Conservation (phyloP, 495 filamentous ascomycete genomes). For the Hypoxylon cercidicola region DNA sequence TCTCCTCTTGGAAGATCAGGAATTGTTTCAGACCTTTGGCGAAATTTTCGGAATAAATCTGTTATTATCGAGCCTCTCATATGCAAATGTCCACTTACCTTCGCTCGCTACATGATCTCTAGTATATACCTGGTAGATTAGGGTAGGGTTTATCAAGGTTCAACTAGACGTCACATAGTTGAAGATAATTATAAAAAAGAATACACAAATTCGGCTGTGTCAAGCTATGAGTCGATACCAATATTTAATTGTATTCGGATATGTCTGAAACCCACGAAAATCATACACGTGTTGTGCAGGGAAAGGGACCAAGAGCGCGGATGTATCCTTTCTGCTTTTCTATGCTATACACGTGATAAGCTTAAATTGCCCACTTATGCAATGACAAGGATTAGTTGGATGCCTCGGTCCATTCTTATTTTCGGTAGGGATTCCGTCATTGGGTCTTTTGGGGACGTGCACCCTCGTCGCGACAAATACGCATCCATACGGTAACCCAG, state of each 20-base stretch:
- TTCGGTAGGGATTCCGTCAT: constrained; percentile 35
- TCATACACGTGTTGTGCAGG: not conserved
- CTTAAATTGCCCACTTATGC: constrained; percentile 18
- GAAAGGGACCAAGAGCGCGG: not conserved
- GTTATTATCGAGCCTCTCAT: no score
- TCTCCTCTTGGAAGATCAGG: no score
- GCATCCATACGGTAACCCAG: not conserved
- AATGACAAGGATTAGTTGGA: constrained; percentile 6
- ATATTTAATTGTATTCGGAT: not conserved
- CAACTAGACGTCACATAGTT: not conserved
- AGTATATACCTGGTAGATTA: no score
- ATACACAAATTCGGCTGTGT: not conserved
- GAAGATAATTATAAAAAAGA: not conserved
- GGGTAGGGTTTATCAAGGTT: no score
- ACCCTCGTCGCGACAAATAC: constrained; percentile 29
- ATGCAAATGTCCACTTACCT: no score
- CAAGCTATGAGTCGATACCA: not conserved
- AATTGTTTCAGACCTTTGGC: no score
- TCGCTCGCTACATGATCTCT: no score
- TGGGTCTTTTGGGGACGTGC: constrained; percentile 8
- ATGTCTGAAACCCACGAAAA: not conserved
- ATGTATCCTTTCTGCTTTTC: not conserved
- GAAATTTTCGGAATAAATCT: no score
- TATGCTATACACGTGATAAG: constrained; percentile 17
- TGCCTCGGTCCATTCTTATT: constrained; percentile 36